These are phyloP conservation scores for Ogataea henricii DNA, from an alignment of 805 yeast genomes.

Conservation along the genomic window DNA sequence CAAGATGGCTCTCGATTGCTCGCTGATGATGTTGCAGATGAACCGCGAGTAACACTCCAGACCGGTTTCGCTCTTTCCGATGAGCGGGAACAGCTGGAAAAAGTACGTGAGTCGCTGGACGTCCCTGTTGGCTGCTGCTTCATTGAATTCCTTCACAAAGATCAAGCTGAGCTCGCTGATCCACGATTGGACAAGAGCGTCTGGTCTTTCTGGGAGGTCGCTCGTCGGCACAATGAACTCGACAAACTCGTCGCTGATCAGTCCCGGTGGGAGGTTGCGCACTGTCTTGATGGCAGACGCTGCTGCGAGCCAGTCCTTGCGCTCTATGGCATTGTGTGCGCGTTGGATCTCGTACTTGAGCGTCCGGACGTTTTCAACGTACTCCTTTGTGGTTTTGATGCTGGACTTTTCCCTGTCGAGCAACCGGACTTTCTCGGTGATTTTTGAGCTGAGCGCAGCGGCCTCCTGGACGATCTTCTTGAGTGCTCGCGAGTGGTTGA, in stretches of 20 bases:
- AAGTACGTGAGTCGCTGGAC: constrained; percentile 72
- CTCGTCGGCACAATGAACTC: constrained; percentile 81
- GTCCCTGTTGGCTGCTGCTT: constrained; percentile 66
- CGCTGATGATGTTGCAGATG: constrained; percentile 80
- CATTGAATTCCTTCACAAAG: constrained; percentile 64
- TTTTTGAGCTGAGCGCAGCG: constrained; percentile 61
- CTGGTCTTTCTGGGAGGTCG: constrained; percentile 81
- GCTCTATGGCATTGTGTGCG: constrained; percentile 68
- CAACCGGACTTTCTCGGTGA: constrained; percentile 68
- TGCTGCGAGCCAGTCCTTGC: constrained; percentile 73
- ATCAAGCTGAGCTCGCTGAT: constrained; percentile 54
- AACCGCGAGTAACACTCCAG: constrained; percentile 80
- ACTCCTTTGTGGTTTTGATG: constrained; percentile 60
- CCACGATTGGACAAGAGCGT: constrained; percentile 57
- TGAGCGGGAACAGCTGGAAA: constrained; percentile 85
- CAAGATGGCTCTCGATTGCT: constrained; percentile 71
- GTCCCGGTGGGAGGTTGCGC: constrained; percentile 51
- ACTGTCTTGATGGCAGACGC: constrained; percentile 65
- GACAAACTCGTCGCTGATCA: constrained; percentile 68
- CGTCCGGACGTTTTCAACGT: constrained; percentile 65
- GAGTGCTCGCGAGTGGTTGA: constrained; percentile 57
- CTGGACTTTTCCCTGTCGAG: constrained; percentile 71
- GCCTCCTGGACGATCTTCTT: constrained; percentile 58
- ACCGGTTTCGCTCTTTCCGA: constrained; percentile 72
- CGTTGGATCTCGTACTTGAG: constrained; percentile 66